A percentile compares a stretch with the other conserved stretches of the same genome.
Evolutionary conservation across 768 basidiomycete species (phyloP).

Genomic region (Rhizopogon vinicolor): DNA sequence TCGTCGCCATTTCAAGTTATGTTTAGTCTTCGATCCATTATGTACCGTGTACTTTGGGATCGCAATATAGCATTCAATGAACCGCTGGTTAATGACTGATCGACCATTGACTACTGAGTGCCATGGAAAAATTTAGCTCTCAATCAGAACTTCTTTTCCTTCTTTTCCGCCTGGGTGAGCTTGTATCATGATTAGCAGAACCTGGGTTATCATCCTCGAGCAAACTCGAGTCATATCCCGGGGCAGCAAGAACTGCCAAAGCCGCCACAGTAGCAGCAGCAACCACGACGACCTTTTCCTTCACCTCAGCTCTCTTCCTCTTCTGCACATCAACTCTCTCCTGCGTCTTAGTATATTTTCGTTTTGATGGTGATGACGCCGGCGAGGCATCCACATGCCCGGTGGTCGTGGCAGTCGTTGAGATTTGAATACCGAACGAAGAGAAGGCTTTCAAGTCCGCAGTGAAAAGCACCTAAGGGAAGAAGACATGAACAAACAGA

Average conservation of each 20-base stretch:
- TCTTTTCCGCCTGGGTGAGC: not conserved
- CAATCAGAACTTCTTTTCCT: not conserved
- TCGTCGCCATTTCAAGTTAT: not conserved
- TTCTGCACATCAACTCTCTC: not conserved
- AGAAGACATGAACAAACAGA: not conserved
- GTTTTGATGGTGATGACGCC: not conserved
- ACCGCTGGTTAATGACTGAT: too few relatives aligned
- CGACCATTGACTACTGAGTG: too few relatives aligned
- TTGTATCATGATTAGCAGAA: not conserved
- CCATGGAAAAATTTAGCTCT: not conserved
- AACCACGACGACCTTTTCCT: not conserved
- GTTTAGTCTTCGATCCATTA: not conserved
- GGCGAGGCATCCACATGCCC: not conserved
- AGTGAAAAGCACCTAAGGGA: conserved; percentile 64
- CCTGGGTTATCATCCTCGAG: not conserved
- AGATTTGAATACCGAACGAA: conserved; percentile 37
- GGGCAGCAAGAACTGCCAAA: not conserved
- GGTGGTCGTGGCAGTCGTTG: not conserved
- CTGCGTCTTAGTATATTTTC: not conserved
- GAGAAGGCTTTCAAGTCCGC: conserved; percentile 70
- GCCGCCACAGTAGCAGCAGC: not conserved
- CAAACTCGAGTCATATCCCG: not conserved
- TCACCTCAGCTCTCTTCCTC: not conserved
- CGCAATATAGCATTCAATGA: not conserved
- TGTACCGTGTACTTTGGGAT: not conserved